phyloP scores from a whole-genome alignment of 305 asterid species.

The Fraxinus platypoda region DNA sequence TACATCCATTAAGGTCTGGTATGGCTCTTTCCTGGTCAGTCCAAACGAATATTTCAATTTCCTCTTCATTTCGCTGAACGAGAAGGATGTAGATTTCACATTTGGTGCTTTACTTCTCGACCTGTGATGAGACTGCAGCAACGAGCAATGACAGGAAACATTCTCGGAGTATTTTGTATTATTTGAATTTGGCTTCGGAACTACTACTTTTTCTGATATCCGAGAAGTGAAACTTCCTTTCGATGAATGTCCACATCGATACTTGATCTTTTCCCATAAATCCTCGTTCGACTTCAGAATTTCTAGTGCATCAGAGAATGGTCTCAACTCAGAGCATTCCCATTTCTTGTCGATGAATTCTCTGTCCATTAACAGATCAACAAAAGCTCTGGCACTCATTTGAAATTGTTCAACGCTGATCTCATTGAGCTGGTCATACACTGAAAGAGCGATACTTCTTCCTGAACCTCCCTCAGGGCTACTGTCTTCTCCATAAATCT shows the following conservation, averaged over 20 bases:
- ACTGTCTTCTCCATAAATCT: conserved; percentile 34
- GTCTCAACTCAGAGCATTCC: conserved; percentile 30
- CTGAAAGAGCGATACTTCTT: not conserved
- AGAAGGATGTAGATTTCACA: conserved; percentile 30
- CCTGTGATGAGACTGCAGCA: conserved; percentile 21
- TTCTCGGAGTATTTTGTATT: conserved; percentile 26
- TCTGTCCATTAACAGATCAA: conserved; percentile 49
- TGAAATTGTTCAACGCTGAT: conserved; percentile 38
- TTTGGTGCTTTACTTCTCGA: conserved; percentile 19
- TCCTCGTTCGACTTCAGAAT: conserved; percentile 43
- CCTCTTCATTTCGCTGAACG: conserved; percentile 42
- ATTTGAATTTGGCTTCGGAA: conserved; percentile 46
- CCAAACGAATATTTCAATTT: conserved; percentile 42
- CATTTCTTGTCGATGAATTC: conserved; percentile 19
- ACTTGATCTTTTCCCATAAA: conserved; percentile 24
- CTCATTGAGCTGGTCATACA: conserved; percentile 25
- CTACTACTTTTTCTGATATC: conserved; percentile 48
- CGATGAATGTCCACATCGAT: conserved; percentile 20
- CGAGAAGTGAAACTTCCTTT: conserved; percentile 14
- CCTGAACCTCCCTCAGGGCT: conserved; percentile 21
- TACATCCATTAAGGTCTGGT: not conserved
- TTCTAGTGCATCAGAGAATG: conserved; percentile 62
- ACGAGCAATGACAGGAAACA: conserved; percentile 29
- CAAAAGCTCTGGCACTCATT: conserved; percentile 49
- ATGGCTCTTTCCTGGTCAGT: conserved; percentile 23